A percentile compares a stretch with the other conserved stretches of the same genome.
phyloP scores from a whole-genome alignment of 108 stramenopile genomes.

The Cyclotella kingstonii region DNA sequence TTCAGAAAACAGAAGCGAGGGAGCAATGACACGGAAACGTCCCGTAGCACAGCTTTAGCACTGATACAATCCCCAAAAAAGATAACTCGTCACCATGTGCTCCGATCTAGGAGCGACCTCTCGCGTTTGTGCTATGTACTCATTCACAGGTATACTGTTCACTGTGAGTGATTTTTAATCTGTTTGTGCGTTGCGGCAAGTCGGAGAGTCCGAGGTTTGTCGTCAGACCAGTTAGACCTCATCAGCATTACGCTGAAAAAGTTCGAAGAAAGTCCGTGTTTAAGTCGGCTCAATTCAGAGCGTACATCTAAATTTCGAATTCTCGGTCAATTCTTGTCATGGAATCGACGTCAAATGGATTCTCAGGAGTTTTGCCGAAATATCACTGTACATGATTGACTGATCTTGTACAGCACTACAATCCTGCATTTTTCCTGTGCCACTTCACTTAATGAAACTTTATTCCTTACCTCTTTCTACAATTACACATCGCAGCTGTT shows the following conservation, averaged over 20 bases:
- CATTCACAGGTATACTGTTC: constrained; percentile 76
- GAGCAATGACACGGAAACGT: no score
- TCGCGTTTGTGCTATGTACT: constrained; percentile 81
- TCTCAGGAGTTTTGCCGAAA: no score
- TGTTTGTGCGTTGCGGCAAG: not conserved
- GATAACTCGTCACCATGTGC: constrained; percentile 54
- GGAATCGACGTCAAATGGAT: no score
- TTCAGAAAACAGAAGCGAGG: no score
- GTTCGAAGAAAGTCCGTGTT: no score
- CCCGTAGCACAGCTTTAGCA: no score
- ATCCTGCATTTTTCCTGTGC: not conserved
- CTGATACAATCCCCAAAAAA: no score
- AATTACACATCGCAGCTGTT: constrained; percentile 20
- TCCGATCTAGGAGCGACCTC: constrained; percentile 74
- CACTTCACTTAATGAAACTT: not conserved
- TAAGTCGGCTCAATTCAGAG: no score
- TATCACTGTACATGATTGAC: no score
- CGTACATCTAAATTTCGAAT: no score
- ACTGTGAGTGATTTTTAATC: constrained; percentile 61
- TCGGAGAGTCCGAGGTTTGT: not conserved
- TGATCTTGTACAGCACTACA: no score
- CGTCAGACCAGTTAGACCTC: not conserved
- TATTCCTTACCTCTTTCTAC: not conserved
- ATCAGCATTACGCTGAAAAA: not conserved
- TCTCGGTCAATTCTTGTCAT: no score